Conservation (phyloP, 2,329 filamentous ascomycete species). For the Aspergillus versicolor region DNA sequence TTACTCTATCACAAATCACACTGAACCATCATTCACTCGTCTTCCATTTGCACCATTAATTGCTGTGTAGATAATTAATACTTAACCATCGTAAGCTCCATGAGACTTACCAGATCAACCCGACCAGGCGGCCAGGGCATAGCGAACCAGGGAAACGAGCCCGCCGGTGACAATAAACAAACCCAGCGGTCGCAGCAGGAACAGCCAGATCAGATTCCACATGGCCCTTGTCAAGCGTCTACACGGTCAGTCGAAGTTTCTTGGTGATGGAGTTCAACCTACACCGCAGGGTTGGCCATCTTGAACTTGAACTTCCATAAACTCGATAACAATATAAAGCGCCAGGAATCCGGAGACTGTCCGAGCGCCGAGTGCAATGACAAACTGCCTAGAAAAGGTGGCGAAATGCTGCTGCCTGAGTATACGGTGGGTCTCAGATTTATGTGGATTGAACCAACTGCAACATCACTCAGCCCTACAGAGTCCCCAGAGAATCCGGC, state of each 20-base stretch:
- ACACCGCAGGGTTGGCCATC: background rate
- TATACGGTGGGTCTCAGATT: background rate
- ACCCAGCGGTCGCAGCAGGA: background rate
- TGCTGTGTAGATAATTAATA: too few species aligned
- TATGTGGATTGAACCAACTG: background rate
- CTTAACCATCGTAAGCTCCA: too few species aligned
- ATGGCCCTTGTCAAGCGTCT: background rate
- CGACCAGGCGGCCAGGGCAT: background rate
- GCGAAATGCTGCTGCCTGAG: too few species aligned
- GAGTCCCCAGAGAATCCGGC: too few species aligned
- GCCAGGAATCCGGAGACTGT: too few species aligned
- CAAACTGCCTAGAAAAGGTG: background rate
- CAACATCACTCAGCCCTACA: background rate
- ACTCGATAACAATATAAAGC: too few species aligned
- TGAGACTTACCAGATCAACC: background rate
- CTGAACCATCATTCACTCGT: too few species aligned
- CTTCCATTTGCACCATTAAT: too few species aligned
- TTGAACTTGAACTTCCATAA: background rate
- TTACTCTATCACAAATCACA: too few species aligned
- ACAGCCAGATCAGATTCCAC: background rate
- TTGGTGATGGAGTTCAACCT: background rate
- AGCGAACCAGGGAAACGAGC: background rate
- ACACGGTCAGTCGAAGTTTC: background rate
- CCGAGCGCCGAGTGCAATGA: too few species aligned
- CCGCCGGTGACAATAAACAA: constrained; percentile 2